Conservation (phyloP, 257 asterid genomes). For the Solanum etuberosum region DNA sequence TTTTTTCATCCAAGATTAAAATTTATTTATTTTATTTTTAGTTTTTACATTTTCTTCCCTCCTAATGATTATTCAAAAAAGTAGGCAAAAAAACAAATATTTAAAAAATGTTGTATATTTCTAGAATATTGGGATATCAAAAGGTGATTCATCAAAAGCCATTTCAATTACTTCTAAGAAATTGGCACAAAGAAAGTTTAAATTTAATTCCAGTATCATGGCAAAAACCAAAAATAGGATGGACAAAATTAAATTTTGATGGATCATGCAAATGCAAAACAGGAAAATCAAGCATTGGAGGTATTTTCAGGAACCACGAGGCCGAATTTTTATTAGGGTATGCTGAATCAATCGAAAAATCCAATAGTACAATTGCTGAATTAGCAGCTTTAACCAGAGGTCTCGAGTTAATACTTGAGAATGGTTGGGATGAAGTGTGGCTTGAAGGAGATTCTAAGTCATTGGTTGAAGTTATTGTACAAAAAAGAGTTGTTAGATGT, state of each 20-base stretch:
- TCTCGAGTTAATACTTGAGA: constrained; percentile 49
- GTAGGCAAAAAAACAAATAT: background rate
- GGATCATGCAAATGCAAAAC: constrained; percentile 69
- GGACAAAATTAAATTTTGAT: constrained; percentile 71
- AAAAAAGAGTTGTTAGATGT: constrained; percentile 26
- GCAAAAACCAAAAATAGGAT: constrained; percentile 51
- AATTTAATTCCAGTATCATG: constrained; percentile 27
- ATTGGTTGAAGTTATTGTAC: constrained; percentile 33
- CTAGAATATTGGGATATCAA: constrained; percentile 17
- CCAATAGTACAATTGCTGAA: constrained; percentile 60
- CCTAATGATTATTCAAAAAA: background rate
- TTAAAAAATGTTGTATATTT: constrained; percentile 10
- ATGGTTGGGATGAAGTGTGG: constrained; percentile 57
- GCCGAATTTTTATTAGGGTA: constrained; percentile 61
- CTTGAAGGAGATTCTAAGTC: constrained; percentile 74
- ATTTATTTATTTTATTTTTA: fast-evolving
- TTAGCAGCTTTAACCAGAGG: constrained; percentile 55
- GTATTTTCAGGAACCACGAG: constrained; percentile 51
- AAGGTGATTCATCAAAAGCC: constrained; percentile 13
- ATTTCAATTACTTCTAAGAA: constrained; percentile 13
- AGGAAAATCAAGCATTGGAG: constrained; percentile 63
- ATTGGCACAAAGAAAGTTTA: constrained; percentile 33
- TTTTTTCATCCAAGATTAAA: background rate
- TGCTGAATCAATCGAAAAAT: constrained; percentile 50
- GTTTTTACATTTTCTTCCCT: background rate